Percentiles rank a stretch among this genome's conserved stretches.
These are phyloP conservation scores for Gleditsia sinensis DNA, from an alignment of 306 rosid species.

Conservation along the genomic window DNA sequence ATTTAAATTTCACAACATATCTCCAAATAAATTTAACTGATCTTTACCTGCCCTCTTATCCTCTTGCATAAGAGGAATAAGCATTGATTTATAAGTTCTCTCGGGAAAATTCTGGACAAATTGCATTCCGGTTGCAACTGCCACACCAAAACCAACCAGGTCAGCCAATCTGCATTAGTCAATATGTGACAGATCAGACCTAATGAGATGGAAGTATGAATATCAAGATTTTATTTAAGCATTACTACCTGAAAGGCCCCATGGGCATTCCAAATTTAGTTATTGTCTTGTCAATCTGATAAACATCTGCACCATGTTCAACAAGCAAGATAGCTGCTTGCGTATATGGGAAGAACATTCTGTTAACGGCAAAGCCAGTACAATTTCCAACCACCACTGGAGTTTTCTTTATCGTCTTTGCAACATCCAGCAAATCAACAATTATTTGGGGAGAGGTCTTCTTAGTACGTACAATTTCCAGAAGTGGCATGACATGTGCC, in stretches of 20 bases:
- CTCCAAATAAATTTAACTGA: constrained; percentile 13
- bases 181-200: constrained; percentile 27
- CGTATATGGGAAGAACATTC: constrained; percentile 91
- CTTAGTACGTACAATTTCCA: constrained; percentile 89
- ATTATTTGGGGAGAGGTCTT: constrained; percentile 82
- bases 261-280: constrained; percentile 82
- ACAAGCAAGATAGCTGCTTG: constrained; percentile 83
- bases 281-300: constrained; percentile 75
- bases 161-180: constrained; percentile 71
- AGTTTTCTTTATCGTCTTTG: constrained; percentile 83
- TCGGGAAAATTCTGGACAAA: constrained; percentile 68
- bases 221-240: constrained; percentile 10
- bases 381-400: constrained; percentile 98
- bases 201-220: constrained; percentile 6
- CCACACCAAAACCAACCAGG: constrained; percentile 93
- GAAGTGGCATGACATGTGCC: constrained; percentile 94
- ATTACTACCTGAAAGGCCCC: constrained; percentile 93
- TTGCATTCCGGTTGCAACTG: constrained; percentile 69
- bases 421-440: constrained; percentile 83
- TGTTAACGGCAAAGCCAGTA: constrained; percentile 96
- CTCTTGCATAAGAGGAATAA: constrained; percentile 84
- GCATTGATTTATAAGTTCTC: constrained; percentile 79
- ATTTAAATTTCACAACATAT: constrained; percentile 6
- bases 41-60: constrained; percentile 81
- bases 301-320: constrained; percentile 82